Base-by-base conservation (phyloP, 2,329 filamentous ascomycete species). In the Aspergillus phoenicis region DNA sequence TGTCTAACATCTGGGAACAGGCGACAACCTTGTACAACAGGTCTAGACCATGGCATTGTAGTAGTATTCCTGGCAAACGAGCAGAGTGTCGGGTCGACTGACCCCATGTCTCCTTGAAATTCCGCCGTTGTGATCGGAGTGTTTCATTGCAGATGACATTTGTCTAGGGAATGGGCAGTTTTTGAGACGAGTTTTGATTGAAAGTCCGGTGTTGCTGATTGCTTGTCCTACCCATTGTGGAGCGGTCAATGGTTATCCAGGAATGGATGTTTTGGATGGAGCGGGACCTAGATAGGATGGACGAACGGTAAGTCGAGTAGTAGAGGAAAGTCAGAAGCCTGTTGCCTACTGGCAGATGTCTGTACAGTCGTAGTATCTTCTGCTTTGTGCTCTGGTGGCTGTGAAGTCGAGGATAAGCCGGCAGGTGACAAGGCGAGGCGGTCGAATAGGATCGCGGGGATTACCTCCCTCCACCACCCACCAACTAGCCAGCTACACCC, bases 1-100 rank as follows among this genome's bases (percentile, higher is more conserved):
- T 56, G 53, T 56, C 53, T 41, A 45, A 47, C 53, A 43, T 56
- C 39, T 17, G 41, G 28, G 26, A 53, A 15, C 53, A 56, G 41
- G 53, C 53, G 53, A 47, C 20, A 33, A 45, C 53, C 53, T 38
- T 56, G 53, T 45, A 56, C 13, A 15, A 17, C 3, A 30, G 41
- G 53, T 47, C 41, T 47, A 56, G 53, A 55, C 41, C 17, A n/a
- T 30, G 28, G 4, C 39, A 55, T 45, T 28, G 15, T 39, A 55
- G 15, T 55, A n/a, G 52, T 15, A 22, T n/a, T 33, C 8, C 17
- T 33, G n/a, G 39, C 11, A 36, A 33, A 47, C 8, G 8, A 30
- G 17, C 30, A 33, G 39, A 36, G 26, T 26, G 26, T 17, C 26
- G 7, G 53, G 53, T 56, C 53, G 53, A 56, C 53, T 56, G 53